Base-by-base conservation (phyloP, 2,329 filamentous ascomycete species). In the Phoma herbarum region DNA sequence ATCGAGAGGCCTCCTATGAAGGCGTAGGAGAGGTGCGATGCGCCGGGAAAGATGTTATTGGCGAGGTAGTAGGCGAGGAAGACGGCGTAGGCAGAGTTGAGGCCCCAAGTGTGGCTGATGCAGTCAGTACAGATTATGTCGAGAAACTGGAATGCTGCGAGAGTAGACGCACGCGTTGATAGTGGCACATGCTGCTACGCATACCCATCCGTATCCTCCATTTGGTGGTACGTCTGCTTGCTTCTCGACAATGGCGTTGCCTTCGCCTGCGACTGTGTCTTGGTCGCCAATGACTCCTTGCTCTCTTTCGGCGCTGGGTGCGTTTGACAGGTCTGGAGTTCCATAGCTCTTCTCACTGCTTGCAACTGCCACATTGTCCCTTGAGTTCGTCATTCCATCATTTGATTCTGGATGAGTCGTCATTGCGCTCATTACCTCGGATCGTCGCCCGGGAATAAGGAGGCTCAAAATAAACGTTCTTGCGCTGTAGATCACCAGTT, bases 1-100 rank as follows among this genome's bases (percentile, higher is more conserved):
- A 90, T 86, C 28, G 86, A 89, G 0, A 91, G 79, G 0, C 88
- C 88, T 26, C 91, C 91, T n/a, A 94, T 83, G 71, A 94, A 93
- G 39, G 91, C 91, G 75, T 89, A 93, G 6, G 88, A 83, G 2
- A 93, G 82, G 2, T 84, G 78, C 0, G 85, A 86, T 2, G 89
- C 85, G 14, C 84, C 86, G 0, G 86, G 83, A 62, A 90, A 92
- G 22, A 83, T 81, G 51, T 87, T 79, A 47, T 84, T 84, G 18
- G 82, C 79, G 55, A 94, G 84, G 79, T 94, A 95, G 61, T 73
- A 65, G 16, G 92, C 88, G 14, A 94, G 86, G 63, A 90, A 92
- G 57, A 92, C 88, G 73, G 90, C 91, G 79, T 85, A 90, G 2
- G 84, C 83, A 55, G 84, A 86, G 72, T 92, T 92, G 60, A 92